Base-by-base conservation (phyloP, 768 basidiomycete genomes). In the Tephrocybe sp. region DNA sequence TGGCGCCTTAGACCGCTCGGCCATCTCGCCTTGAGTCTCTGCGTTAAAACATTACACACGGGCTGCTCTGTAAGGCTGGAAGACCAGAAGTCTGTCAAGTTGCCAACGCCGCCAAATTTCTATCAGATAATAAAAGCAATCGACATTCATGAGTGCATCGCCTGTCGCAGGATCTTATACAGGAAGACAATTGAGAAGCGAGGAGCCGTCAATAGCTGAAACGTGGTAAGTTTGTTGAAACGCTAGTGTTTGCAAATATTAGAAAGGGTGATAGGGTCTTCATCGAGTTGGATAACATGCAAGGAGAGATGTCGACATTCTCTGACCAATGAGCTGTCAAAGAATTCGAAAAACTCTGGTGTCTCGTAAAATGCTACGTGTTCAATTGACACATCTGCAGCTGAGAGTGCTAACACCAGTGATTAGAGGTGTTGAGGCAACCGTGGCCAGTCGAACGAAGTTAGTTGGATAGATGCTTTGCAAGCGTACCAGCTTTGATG, bases 1-100 rank as follows among this genome's bases (percentile, higher is more conserved):
- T 83, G 80, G 78, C 81, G 81, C 81, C 81, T 83, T 82, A 77
- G 81, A 82, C 81, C 81, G 79, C 81, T 82, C 81, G 80, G 81
- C 81, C 81, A 82, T 82, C 80, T 80, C 76, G 66, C 73, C 73
- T 52, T 42, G 6, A 26, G 26, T 26, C 7, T 26, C 7, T 26
- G 7, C 26, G 26, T 26, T 7, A 26, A 4, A 26, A 26, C 26
- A 26, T 7, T 26, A n/a, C n/a, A n/a, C n/a, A n/a, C n/a, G n/a
- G n/a, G n/a, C n/a, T n/a, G n/a, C n/a, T n/a, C n/a, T n/a, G n/a
- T n/a, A n/a, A n/a, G n/a, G n/a, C n/a, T n/a, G n/a, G n/a, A 12
- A 5, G 34, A n/a, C n/a, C n/a, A n/a, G n/a, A n/a, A n/a, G n/a
- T n/a, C n/a, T n/a, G n/a, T n/a, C n/a, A n/a, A n/a, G n/a, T n/a